Evolutionary conservation across 306 rosid species (phyloP).

Genomic region (Quillaja saponaria): DNA sequence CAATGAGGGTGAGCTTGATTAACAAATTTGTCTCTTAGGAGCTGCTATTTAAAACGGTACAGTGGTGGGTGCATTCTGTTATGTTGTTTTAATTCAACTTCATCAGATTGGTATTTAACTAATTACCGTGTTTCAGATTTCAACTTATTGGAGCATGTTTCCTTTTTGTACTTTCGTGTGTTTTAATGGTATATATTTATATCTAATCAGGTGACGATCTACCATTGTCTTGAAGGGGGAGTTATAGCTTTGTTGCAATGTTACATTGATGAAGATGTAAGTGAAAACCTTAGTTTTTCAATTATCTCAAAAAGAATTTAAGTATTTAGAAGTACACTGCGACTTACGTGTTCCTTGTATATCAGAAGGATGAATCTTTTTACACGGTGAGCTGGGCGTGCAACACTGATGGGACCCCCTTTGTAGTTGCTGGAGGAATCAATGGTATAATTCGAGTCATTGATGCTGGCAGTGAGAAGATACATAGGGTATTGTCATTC

Average conservation of each 20-base stretch:
- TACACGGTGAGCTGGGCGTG: conserved; percentile 93
- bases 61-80: no score
- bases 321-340: not conserved
- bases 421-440: conserved; percentile 86
- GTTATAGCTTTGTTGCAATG: conserved; percentile 89
- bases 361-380: conserved; percentile 98
- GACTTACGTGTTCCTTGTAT: conserved; percentile 48
- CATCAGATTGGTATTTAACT: no score
- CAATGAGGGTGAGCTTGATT: no score
- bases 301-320: not conserved
- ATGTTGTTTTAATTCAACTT: no score
- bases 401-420: conserved; percentile 60
- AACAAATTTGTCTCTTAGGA: no score
- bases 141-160: no score
- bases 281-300: conserved; percentile 26
- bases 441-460: conserved; percentile 79
- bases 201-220: conserved; percentile 64
- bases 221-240: conserved; percentile 79
- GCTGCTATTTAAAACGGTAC: no score
- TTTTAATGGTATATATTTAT: not conserved
- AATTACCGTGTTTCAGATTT: no score
- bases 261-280: conserved; percentile 90
- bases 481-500: conserved; percentile 61
- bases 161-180: no score
- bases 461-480: conserved; percentile 82